These are phyloP conservation scores for Senna siamea DNA, from an alignment of 306 rosid genomes.

Conservation along the genomic window DNA sequence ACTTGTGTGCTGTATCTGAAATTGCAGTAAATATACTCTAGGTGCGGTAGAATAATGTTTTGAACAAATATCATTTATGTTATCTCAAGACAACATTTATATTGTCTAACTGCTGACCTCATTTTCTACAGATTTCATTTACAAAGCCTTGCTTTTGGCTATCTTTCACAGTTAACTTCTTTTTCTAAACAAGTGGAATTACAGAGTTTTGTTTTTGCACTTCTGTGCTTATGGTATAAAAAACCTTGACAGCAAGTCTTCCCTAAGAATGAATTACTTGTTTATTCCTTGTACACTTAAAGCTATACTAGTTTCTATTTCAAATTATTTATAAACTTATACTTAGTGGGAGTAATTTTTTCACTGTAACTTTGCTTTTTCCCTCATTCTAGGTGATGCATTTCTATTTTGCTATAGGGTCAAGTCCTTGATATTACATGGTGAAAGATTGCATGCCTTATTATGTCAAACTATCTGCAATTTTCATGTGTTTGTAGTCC, in stretches of 20 bases:
- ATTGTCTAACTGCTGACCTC: conserved; percentile 4
- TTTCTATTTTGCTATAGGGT: conserved; percentile 26
- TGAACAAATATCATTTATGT: background rate
- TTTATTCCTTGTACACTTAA: background rate
- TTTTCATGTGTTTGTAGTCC: conserved; percentile 28
- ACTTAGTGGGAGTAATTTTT: conserved; percentile 15
- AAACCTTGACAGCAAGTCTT: conserved; percentile 14
- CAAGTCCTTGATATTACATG: conserved; percentile 24
- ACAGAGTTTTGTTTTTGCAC: background rate
- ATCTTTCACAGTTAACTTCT: conserved; percentile 12
- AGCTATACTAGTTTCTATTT: background rate
- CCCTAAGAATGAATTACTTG: background rate
- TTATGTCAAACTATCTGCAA: conserved; percentile 35
- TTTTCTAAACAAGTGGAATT: background rate
- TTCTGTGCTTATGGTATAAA: conserved; percentile 1
- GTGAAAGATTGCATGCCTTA: conserved; percentile 35
- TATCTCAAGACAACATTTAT: conserved; percentile 15
- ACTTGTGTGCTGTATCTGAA: conserved; percentile 23
- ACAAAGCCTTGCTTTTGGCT: conserved; percentile 4
- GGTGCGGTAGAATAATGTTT: background rate
- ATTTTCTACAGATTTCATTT: conserved; percentile 9
- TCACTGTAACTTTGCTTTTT: conserved; percentile 18
- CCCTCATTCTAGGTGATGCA: conserved; percentile 25
- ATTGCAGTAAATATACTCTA: background rate
- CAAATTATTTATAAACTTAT: background rate